Conservation (phyloP, 257 asterid species). For the Voacanga thouarsii region DNA sequence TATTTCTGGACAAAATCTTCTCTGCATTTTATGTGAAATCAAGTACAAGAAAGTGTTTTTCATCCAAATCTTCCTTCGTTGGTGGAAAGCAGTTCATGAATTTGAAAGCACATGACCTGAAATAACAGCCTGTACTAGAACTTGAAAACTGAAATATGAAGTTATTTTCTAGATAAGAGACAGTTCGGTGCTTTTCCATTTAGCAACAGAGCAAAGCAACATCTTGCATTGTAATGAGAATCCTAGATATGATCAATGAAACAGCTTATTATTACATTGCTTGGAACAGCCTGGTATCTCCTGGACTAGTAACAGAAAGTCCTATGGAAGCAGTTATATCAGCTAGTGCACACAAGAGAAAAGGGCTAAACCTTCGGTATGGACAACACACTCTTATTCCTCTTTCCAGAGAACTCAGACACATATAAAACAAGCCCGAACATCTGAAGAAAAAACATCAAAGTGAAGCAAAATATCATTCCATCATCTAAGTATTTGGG, state of each 20-base stretch:
- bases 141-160: not conserved
- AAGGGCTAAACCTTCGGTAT: slow-evolving; percentile 65
- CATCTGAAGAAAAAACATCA: slow-evolving; percentile 54
- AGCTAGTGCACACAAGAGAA: not conserved
- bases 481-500: slow-evolving; percentile 11
- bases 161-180: not conserved
- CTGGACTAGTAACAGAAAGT: not conserved
- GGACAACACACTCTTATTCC: slow-evolving; percentile 45
- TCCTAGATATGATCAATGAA: not conserved
- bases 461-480: slow-evolving; percentile 20
- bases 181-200: not conserved
- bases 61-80: not conserved
- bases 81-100: not conserved
- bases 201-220: not conserved
- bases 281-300: not conserved
- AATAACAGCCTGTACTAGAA: not conserved
- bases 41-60: not conserved
- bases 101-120: not conserved
- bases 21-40: not conserved
- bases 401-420: slow-evolving; percentile 59
- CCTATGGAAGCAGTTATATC: not conserved
- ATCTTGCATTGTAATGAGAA: not conserved
- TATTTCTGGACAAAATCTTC: not conserved
- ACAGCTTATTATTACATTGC: not conserved
- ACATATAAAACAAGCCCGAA: slow-evolving; percentile 74